Evolutionary conservation across 257 asterid genomes (phyloP).

Genomic region (Anisodus acutangulus): DNA sequence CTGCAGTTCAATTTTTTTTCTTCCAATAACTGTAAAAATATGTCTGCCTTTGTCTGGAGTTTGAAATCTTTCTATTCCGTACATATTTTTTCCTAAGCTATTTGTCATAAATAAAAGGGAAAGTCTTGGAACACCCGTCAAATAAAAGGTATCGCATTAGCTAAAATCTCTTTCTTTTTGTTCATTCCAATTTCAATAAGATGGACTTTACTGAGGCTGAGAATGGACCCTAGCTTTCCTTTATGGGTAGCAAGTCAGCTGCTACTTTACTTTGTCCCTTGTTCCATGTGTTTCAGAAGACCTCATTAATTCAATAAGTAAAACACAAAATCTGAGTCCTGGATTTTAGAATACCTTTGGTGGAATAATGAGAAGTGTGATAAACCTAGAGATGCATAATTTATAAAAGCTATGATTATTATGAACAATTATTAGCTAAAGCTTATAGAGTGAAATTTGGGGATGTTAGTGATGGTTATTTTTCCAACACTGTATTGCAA

Average conservation of each 20-base stretch:
- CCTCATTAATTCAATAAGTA: background rate
- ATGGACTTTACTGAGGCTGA: slow-evolving; percentile 2
- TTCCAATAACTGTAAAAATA: background rate
- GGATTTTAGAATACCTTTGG: background rate
- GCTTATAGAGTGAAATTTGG: background rate
- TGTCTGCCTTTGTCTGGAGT: background rate
- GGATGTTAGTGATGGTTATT: background rate
- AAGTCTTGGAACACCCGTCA: background rate
- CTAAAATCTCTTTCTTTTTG: background rate
- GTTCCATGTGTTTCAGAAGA: background rate
- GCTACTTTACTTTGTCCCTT: background rate
- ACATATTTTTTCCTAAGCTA: background rate
- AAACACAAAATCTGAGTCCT: background rate
- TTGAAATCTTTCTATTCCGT: background rate
- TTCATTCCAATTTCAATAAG: background rate
- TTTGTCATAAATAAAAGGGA: background rate
- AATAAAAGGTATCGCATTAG: background rate
- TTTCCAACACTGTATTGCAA: background rate
- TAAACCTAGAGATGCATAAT: background rate
- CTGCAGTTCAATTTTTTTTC: slow-evolving; percentile 30
- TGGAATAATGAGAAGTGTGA: background rate
- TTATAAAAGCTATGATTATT: background rate
- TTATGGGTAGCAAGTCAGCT: background rate
- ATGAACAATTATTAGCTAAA: background rate
- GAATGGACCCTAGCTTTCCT: background rate